Evolutionary conservation across 2,329 filamentous ascomycete genomes (phyloP), one percentile per base, ranked within the genome.

Genomic region (Pezicula rhizophila): DNA sequence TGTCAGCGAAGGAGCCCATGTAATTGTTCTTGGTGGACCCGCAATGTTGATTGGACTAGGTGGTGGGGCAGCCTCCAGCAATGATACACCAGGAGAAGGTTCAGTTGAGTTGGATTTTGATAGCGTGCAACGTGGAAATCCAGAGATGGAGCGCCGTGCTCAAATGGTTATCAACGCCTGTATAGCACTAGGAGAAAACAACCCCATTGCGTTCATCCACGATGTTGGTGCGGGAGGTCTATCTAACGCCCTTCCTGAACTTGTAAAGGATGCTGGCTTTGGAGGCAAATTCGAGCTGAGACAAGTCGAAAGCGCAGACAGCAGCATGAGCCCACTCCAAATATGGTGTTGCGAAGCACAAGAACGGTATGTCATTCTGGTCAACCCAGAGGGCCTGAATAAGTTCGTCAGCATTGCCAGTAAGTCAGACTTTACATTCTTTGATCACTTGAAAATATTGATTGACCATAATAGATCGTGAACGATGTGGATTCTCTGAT

Each of bases 81-180:
- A 90, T 52, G 82, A 31, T 31, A 31, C 89, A 34, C 93, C 89
- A 15, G 88, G 87, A 42, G 89, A 96, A 71, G 86, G 85, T 28
- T 93, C 87, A 42, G 89, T 91, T 1, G 91, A 96, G 57, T 77
- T 99, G 2, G 93, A 99, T 66, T 99, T 97, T 69, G 89, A 92
- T 60, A 96, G 90, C 72, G 93, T 99, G 28, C 93, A 99, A 71
- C 79, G 93, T 70, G 93, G 92, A 42, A 99, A 99, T 64, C 91
- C 93, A 1, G 93, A 99, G 70, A 92, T 97, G 68, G 89, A 99
- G 69, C 79, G 93, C 54, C 80, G 93, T 59, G 93, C 92, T 2
- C 93, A 99, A 70, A 95, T 97, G 80, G 93, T 99, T 56, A 99
- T 99, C 69, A 93, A 97, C 68, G 85, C 89, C 4, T 99, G 93